phyloP scores from a whole-genome alignment of 805 yeast genomes.

The Wickerhamomyces hampshirensis region DNA sequence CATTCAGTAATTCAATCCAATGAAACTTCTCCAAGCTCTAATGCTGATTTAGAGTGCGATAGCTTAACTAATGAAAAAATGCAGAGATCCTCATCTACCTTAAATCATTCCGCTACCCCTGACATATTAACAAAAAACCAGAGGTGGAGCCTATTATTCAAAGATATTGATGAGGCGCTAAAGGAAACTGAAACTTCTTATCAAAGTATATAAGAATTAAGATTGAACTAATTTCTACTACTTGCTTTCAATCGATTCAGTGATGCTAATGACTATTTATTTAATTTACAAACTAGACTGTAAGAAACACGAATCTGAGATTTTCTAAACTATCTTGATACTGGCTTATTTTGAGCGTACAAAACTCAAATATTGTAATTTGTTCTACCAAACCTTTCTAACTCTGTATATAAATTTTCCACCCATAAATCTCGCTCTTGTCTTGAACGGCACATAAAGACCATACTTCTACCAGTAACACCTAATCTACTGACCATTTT shows the following conservation, averaged over 20 bases:
- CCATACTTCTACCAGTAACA: slow-evolving; percentile 59
- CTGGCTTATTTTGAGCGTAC: too few species aligned
- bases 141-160: slow-evolving; percentile 20
- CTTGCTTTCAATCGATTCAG: too few species aligned
- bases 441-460: slow-evolving; percentile 76
- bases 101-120: background rate
- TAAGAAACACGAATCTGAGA: too few species aligned
- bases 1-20: background rate
- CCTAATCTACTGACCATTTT: slow-evolving; percentile 53
- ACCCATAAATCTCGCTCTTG: slow-evolving; percentile 88
- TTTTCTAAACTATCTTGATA: too few species aligned
- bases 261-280: too few species aligned
- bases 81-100: background rate
- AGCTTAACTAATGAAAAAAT: background rate
- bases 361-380: too few species aligned
- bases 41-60: background rate
- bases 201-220: background rate
- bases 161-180: slow-evolving; percentile 22
- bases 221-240: too few species aligned
- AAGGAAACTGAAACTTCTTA: slow-evolving; percentile 9
- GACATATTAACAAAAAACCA: background rate
- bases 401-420: slow-evolving; percentile 27
- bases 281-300: too few species aligned
- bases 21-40: slow-evolving; percentile 4
- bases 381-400: slow-evolving; percentile 28